Base-by-base conservation (phyloP, 2,329 filamentous ascomycete genomes). In the Trichoderma breve region DNA sequence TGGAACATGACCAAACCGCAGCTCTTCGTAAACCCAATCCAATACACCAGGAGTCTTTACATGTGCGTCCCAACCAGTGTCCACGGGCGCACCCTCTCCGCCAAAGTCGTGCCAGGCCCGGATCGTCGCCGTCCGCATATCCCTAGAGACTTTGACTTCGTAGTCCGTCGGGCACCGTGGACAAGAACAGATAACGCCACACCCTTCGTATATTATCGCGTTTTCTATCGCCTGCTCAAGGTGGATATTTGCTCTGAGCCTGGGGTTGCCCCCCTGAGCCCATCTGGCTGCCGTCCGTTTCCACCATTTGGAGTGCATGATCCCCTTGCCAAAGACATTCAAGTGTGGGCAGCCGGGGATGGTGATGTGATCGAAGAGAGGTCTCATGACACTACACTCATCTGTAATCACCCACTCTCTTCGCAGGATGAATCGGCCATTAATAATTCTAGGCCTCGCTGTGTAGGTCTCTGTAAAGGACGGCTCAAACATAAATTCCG, bases 91-190 rank as follows among this genome's bases (percentile, higher is more conserved):
- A 11, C 61, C 39, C 26, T 63, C 60, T 26, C 15, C 8, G 30
- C 34, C 60, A 63, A 63, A 63, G 24, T 63, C 30, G 34, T 63
- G 60, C 60, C 60, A 63, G 26, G 60, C 60, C 24, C n/a, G 34
- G 21, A 63, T 43, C 12, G 21, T 63, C 34, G 21, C 34, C 21
- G 4, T 39, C 11, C 8, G 18, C 21, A 15, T 3, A 34, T 21
- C 28, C 18, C 0, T 14, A 6, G 60, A 63, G n/a, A 63, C 15
- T n/a, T 5, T 12, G 12, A 63, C 39, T 0, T 1, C 21, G 34
- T 3, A 63, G 30, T 63, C 60, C 9, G 60, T 63, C 36, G 34
- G 34, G 60, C 60, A 63, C 14, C 60, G 60, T 18, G 30, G 34
- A 43, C 60, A 63, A 24, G 34, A 63, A 28, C 11, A 43, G 9